Evolutionary conservation across 202 grass and related monocot species (phyloP), one percentile per base, ranked within the genome.

Genomic region (Saccharum hybrid): DNA sequence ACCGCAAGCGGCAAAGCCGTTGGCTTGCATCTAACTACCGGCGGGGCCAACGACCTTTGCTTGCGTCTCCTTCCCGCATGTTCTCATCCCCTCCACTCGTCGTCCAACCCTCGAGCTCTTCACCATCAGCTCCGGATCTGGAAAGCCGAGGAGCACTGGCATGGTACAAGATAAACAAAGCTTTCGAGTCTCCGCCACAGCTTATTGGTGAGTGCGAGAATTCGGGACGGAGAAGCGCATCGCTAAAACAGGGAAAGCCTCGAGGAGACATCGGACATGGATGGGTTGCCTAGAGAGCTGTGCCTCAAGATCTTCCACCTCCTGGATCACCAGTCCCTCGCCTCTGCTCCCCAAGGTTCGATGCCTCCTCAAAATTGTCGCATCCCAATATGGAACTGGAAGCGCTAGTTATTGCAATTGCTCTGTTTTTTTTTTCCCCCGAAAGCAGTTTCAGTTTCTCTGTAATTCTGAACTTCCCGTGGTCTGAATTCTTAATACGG

Each of bases 241-340:
- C 40, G 19, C 51, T 7, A 0, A 3, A 33, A 4, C 4, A 36
- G 71, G 13, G 33, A 39, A 52, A 64, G 19, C 39, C 30, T 63
- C 40, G 52, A 10, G 68, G 69, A 49, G 71, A 33, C 0, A 5
- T 41, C 9, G 5, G 38, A 62, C 70, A 97, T 94, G 89, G 89
- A 94, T 9, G 74, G 22, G 40, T n/a, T 97, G 36, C 91, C 94
- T 0, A 80, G 37, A 22, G 94, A 97, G 87, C 81, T 97, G 21
- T 92, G 72, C 82, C 40, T 94, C 68, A 91, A 89, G 83, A 90
- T 97, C 79, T 92, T 97, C 91, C 82, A 88, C 33, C 87, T 94
- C 28, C 84, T 94, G 46, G 94, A 94, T 87, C 89, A 88, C 81
- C 89, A 51, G 68, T 74, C 85, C 80, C 89, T 97, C 57, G 87